Conservation (phyloP, 495 filamentous ascomycete species). For the Lasiosphaeriaceae sp. region DNA sequence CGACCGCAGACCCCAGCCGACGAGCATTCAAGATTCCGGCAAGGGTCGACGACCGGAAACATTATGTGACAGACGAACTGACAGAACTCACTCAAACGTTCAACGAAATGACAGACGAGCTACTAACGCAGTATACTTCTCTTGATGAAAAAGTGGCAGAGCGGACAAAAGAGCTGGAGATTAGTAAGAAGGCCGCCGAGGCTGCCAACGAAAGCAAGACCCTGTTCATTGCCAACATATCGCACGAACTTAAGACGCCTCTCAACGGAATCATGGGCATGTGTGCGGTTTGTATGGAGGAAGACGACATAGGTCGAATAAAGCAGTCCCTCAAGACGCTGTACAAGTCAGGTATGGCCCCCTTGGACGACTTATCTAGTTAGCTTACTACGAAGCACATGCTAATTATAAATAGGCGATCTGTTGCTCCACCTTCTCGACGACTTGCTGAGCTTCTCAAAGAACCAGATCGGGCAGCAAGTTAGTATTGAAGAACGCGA, state of each 20-base stretch:
- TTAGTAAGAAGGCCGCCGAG: slow-evolving; percentile 86
- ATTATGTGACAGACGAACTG: slow-evolving; percentile 77
- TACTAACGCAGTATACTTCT: slow-evolving; percentile 77
- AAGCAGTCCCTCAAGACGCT: slow-evolving; percentile 79
- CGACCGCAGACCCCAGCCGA: slow-evolving; percentile 44
- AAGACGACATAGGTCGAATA: slow-evolving; percentile 70
- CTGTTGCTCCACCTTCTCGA: slow-evolving; percentile 83
- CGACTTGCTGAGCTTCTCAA: slow-evolving; percentile 86
- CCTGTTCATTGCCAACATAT: slow-evolving; percentile 92
- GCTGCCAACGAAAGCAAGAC: slow-evolving; percentile 93
- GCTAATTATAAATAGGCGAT: slow-evolving; percentile 48
- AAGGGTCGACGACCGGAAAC: slow-evolving; percentile 71
- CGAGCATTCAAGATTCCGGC: slow-evolving; percentile 75
- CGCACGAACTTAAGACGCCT: slow-evolving; percentile 89
- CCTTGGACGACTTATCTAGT: too few species aligned
- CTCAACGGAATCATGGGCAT: slow-evolving; percentile 92
- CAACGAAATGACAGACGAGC: slow-evolving; percentile 90
- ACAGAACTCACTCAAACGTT: slow-evolving; percentile 84
- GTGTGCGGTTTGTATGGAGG: slow-evolving; percentile 87
- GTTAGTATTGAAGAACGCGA: slow-evolving; percentile 78
- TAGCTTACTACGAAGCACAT: too few species aligned
- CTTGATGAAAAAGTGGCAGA: slow-evolving; percentile 81
- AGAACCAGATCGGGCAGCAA: slow-evolving; percentile 83
- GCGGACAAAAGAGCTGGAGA: slow-evolving; percentile 77
- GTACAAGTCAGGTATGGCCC: slow-evolving; percentile 64